Conservation (phyloP, 441 rosid species). For the Adansonia rubrostipa region DNA sequence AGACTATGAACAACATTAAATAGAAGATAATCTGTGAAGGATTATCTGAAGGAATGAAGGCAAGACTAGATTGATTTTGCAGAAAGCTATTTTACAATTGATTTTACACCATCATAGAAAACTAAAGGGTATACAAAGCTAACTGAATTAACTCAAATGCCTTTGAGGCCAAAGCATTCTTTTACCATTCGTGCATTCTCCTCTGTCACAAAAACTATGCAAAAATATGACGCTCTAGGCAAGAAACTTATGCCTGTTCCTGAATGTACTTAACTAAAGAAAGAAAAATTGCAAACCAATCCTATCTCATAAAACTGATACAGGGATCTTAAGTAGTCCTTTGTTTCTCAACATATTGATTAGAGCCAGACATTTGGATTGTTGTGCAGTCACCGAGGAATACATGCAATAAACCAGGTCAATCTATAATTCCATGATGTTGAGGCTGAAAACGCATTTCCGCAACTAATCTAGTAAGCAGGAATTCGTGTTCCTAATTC, state of each 20-base stretch:
- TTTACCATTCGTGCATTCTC: not conserved
- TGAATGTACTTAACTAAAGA: not conserved
- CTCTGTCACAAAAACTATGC: not conserved
- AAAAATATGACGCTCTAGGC: not conserved
- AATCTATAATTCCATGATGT: not conserved
- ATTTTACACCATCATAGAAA: not conserved
- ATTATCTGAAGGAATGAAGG: slow-evolving; percentile 13
- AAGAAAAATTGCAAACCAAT: not conserved
- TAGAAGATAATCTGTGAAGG: slow-evolving; percentile 24
- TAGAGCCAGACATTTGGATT: not conserved
- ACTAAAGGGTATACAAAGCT: not conserved
- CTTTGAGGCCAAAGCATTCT: not conserved
- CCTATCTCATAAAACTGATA: not conserved
- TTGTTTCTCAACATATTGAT: not conserved
- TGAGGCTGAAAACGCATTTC: not conserved
- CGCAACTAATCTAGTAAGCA: not conserved
- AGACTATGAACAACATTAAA: slow-evolving; percentile 40
- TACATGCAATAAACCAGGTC: not conserved
- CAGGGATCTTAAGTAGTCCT: not conserved
- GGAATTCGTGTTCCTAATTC: not conserved
- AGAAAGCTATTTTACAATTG: not conserved
- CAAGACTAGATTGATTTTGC: slow-evolving; percentile 20
- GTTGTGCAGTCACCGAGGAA: not conserved
- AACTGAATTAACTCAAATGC: not conserved
- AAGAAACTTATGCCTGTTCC: not conserved